Base-by-base conservation (phyloP, 1,284 basidiomycete species). In the Trametes polyzona region DNA sequence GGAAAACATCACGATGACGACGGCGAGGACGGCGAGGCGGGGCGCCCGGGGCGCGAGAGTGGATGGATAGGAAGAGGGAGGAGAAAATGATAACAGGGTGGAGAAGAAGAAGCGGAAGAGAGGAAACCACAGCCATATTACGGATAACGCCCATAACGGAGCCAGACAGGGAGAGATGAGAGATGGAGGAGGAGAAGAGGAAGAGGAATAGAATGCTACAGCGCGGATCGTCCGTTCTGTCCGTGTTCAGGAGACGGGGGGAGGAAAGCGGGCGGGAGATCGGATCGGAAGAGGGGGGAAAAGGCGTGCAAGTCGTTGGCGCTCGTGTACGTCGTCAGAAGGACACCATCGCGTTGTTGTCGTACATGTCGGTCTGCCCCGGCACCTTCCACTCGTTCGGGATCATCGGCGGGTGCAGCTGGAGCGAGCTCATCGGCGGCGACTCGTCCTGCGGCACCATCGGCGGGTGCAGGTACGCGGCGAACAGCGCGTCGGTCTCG, bases 401-500 rank as follows among this genome's bases (percentile, higher is more conserved):
- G 32, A 74, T 57, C 74, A 75, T 75, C 27, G 72, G 75, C 37
- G 74, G 78, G 52, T 76, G 77, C 2, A 71, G 68, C 56, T 74
- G 73, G n/a, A 73, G 68, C 6, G 70, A 69, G 35, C 68, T 69
- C 44, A 74, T 65, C 17, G 65, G 72, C 4, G 73, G 76, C 16
- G 64, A 62, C 56, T 73, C 76, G 17, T 76, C 69, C 23, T 79
- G 77, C 12, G 74, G 72, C 21, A 78, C 56, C 80, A 83, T 83
- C 4, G 83, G 82, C n/a, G 81, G 81, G 61, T 86, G 84, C 16
- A 86, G 69, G 56, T 81, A 86, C 5, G 80, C 74, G 27, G 79
- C 74, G 59, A 83, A 83, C 7, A 83, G 73, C 37, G 74, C 76
- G 24, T 87, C 83, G 23, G 66, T 63, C 46, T 74, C 71, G 43